Percentiles rank a stretch among this genome's conserved stretches.
phyloP scores from a whole-genome alignment of 805 yeast species.

The Candida krabiensis region DNA sequence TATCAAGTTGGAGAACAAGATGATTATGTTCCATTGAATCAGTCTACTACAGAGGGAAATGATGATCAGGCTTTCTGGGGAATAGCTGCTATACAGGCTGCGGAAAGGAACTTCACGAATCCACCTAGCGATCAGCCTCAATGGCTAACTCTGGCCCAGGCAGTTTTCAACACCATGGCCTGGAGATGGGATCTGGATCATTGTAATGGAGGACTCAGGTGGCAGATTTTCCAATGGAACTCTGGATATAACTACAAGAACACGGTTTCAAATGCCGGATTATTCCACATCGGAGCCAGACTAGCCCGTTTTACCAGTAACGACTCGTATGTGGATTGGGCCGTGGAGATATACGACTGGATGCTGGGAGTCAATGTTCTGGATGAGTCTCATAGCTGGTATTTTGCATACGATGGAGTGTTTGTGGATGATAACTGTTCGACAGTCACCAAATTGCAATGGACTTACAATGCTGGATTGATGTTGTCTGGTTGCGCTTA shows the following conservation, averaged over 20 bases:
- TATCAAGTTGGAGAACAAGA: slow-evolving; percentile 73
- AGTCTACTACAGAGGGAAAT: slow-evolving; percentile 91
- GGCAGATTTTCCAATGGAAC: slow-evolving; percentile 97
- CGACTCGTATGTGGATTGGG: slow-evolving; percentile 70
- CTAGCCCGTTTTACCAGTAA: slow-evolving; percentile 81
- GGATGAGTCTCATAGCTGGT: slow-evolving; percentile 37
- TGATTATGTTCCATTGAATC: slow-evolving; percentile 85
- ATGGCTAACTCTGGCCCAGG: slow-evolving; percentile 86
- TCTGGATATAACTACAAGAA: slow-evolving; percentile 93
- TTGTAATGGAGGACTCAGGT: slow-evolving; percentile 90
- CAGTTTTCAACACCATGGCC: slow-evolving; percentile 88
- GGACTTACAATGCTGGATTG: slow-evolving; percentile 89
- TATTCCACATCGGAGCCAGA: slow-evolving; percentile 85
- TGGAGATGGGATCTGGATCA: slow-evolving; percentile 73
- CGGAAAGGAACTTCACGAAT: slow-evolving; percentile 80
- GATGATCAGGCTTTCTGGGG: slow-evolving; percentile 99
- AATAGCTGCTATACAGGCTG: slow-evolving; percentile 86
- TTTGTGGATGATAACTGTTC: slow-evolving; percentile 60
- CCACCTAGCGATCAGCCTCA: slow-evolving; percentile 61
- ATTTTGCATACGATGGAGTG: slow-evolving; percentile 72
- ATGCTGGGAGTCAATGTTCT: slow-evolving; percentile 53
- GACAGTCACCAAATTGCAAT: slow-evolving; percentile 55
- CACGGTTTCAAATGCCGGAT: slow-evolving; percentile 85
- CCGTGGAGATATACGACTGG: slow-evolving; percentile 82
- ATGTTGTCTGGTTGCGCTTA: slow-evolving; percentile 79